Percentiles rank a stretch among this genome's conserved stretches.
These are phyloP conservation scores for Pichia eremophila DNA, from an alignment of 805 yeast species.

Conservation along the genomic window DNA sequence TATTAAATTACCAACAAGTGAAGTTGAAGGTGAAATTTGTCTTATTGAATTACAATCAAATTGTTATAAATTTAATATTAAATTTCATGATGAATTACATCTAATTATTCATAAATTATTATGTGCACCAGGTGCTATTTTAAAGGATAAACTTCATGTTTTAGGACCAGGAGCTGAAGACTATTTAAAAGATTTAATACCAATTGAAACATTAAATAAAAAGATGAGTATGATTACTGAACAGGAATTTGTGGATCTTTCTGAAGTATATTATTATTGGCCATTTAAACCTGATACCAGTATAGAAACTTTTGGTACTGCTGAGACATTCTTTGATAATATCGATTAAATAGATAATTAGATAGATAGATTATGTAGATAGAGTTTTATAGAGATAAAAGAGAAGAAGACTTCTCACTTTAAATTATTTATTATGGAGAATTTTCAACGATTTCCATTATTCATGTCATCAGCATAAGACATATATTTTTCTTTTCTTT, in stretches of 20 bases:
- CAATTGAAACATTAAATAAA: conserved; percentile 33
- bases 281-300: conserved; percentile 59
- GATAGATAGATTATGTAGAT: too few relatives aligned
- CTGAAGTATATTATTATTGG: conserved; percentile 57
- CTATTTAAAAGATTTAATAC: conserved; percentile 30
- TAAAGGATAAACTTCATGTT: conserved; percentile 37
- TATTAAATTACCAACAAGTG: conserved; percentile 16
- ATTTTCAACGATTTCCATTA: too few relatives aligned
- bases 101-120: conserved; percentile 55
- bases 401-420: too few relatives aligned
- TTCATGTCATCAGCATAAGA: too few relatives aligned
- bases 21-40: conserved; percentile 18
- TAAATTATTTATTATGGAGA: too few relatives aligned
- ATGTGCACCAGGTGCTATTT: conserved; percentile 31
- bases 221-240: conserved; percentile 39
- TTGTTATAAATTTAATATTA: conserved; percentile 19
- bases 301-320: conserved; percentile 13
- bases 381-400: too few relatives aligned
- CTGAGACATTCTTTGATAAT: conserved; percentile 1
- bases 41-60: conserved; percentile 26
- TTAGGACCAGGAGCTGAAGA: conserved; percentile 79
- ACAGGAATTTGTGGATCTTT: conserved; percentile 46
- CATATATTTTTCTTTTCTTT: too few relatives aligned
- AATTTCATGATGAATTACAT: conserved; percentile 50
- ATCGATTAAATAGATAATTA: too few relatives aligned